A percentile compares a stretch with the other conserved stretches of the same genome.
Conservation (phyloP, 2,329 filamentous ascomycete species). For the Thermothelomyces thermophilus region DNA sequence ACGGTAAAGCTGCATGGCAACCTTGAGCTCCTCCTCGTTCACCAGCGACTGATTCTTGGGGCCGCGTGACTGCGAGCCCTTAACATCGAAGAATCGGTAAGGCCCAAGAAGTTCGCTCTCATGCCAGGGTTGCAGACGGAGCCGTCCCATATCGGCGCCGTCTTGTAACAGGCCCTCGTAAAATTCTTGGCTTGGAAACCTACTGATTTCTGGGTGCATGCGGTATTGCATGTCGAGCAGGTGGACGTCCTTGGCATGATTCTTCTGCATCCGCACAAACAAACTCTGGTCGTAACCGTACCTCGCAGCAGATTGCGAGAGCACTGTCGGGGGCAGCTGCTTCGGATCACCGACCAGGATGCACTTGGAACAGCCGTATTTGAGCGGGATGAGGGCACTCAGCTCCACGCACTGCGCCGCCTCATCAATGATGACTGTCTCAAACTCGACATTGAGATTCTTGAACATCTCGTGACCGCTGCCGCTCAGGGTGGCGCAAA, state of each 20-base stretch:
- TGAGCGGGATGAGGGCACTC: slow-evolving; percentile 90
- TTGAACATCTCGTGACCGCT: slow-evolving; percentile 98
- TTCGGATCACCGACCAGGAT: slow-evolving; percentile 97
- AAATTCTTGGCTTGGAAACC: slow-evolving; percentile 84
- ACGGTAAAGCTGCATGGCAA: slow-evolving; percentile 79
- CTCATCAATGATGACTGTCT: slow-evolving; percentile 97
- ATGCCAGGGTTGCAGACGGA: slow-evolving; percentile 82
- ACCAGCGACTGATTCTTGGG: slow-evolving; percentile 80
- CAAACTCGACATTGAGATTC: slow-evolving; percentile 88
- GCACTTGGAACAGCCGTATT: slow-evolving; percentile 95
- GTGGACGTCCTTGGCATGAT: slow-evolving; percentile 81
- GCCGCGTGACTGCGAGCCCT: slow-evolving; percentile 78
- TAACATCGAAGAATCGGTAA: slow-evolving; percentile 95
- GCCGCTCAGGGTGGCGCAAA: slow-evolving; percentile 91
- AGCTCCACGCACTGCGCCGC: slow-evolving; percentile 97
- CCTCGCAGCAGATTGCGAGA: slow-evolving; percentile 84
- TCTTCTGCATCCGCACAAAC: slow-evolving; percentile 96
- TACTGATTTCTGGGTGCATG: slow-evolving; percentile 96
- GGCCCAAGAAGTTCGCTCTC: slow-evolving; percentile 72
- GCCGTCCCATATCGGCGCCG: slow-evolving; percentile 70
- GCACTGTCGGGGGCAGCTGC: slow-evolving; percentile 89
- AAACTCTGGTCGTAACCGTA: slow-evolving; percentile 97
- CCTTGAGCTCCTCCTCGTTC: slow-evolving; percentile 79
- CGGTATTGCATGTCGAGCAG: slow-evolving; percentile 96
- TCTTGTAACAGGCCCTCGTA: slow-evolving; percentile 85